Evolutionary conservation across 192 early-diverging fungal genomes (phyloP).

Genomic region (Radiomyces spectabilis): DNA sequence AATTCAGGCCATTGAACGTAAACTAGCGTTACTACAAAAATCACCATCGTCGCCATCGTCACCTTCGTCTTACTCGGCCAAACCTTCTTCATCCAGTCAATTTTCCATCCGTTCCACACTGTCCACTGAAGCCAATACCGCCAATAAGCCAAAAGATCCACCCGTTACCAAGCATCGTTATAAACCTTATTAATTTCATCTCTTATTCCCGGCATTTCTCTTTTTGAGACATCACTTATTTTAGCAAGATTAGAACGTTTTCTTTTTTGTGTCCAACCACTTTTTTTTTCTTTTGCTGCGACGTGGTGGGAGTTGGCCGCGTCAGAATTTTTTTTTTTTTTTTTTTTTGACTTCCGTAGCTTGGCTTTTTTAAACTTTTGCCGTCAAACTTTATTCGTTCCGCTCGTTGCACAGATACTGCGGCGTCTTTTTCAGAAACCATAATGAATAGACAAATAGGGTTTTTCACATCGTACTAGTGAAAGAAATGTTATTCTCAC

Average conservation of each 20-base stretch:
- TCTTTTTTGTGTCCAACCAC: neutral
- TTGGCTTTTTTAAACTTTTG: no score
- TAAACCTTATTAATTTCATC: neutral
- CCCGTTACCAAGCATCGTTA: neutral
- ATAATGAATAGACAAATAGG: no score
- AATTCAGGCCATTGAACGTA: constrained; percentile 61
- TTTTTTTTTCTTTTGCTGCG: constrained; percentile 1
- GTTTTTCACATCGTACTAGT: no score
- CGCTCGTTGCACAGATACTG: no score
- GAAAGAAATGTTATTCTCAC: no score
- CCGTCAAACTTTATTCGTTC: no score
- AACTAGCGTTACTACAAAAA: constrained; percentile 47
- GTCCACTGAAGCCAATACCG: neutral
- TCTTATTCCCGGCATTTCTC: neutral
- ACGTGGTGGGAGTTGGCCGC: no score
- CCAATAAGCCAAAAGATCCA: neutral
- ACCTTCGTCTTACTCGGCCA: neutral
- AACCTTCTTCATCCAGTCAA: neutral
- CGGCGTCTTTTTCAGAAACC: no score
- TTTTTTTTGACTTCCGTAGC: no score
- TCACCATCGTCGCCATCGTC: neutral
- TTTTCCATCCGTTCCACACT: neutral
- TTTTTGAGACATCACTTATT: neutral
- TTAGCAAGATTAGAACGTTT: neutral
- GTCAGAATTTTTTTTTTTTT: no score